Conservation (phyloP, 2,329 filamentous ascomycete species). For the Dothidotthia symphoricarpi region DNA sequence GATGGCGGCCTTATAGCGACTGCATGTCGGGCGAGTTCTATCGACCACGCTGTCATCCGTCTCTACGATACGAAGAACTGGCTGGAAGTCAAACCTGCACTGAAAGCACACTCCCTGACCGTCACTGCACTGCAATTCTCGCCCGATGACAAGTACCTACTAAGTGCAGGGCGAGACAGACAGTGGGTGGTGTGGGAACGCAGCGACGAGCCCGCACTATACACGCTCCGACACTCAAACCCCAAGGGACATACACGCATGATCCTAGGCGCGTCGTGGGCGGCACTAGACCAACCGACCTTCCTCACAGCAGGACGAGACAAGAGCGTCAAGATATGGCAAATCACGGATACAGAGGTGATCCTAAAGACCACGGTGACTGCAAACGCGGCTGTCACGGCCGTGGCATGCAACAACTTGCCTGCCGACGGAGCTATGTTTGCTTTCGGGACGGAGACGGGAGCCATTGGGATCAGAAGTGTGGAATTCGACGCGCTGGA, state of each 20-base stretch:
- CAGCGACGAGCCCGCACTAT: slow-evolving; percentile 45
- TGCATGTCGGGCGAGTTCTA: slow-evolving; percentile 86
- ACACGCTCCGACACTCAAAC: slow-evolving; percentile 62
- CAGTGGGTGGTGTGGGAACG: slow-evolving; percentile 83
- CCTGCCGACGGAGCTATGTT: slow-evolving; percentile 12
- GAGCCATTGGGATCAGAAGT: slow-evolving; percentile 23
- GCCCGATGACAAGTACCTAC: slow-evolving; percentile 66
- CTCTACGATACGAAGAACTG: slow-evolving; percentile 84
- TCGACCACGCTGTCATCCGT: slow-evolving; percentile 91
- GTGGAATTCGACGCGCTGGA: slow-evolving; percentile 10
- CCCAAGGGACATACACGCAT: slow-evolving; percentile 87
- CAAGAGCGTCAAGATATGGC: slow-evolving; percentile 70
- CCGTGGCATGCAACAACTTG: slow-evolving; percentile 22
- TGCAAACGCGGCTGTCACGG: slow-evolving; percentile 29
- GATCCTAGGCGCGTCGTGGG: slow-evolving; percentile 88
- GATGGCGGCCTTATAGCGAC: slow-evolving; percentile 78
- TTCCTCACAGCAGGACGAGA: slow-evolving; percentile 92
- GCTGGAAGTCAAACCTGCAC: slow-evolving; percentile 80
- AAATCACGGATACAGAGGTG: slow-evolving; percentile 24
- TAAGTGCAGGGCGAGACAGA: slow-evolving; percentile 88
- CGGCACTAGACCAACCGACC: slow-evolving; percentile 43
- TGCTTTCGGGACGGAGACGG: slow-evolving; percentile 37
- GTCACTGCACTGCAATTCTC: slow-evolving; percentile 82
- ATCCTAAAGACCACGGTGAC: slow-evolving; percentile 25
- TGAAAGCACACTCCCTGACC: slow-evolving; percentile 83